Percentiles rank a stretch among this genome's conserved stretches.
phyloP scores from a whole-genome alignment of 352 stramenopile genomes.

The Pythium dissimile region DNA sequence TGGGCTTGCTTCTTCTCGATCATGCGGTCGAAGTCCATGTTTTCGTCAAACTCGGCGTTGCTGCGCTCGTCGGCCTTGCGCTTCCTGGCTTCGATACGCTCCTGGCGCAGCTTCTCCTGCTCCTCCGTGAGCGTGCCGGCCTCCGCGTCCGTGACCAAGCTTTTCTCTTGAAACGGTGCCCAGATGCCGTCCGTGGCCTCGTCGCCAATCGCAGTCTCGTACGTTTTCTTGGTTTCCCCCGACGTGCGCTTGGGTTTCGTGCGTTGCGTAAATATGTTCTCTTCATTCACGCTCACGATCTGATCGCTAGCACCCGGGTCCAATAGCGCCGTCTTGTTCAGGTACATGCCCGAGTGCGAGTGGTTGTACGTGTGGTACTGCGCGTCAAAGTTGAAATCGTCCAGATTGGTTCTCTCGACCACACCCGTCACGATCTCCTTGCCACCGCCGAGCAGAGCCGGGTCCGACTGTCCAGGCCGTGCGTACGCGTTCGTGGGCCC shows the following conservation, averaged over 20 bases:
- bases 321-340: conserved; percentile 5
- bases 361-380: conserved; percentile 83
- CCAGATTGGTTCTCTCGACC: conserved; percentile 63
- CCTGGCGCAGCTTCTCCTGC: conserved; percentile 45
- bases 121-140: conserved; percentile 47
- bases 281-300: conserved; percentile 13
- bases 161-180: conserved; percentile 60
- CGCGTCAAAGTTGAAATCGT: conserved; percentile 77
- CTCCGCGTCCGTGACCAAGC: conserved; percentile 41
- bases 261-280: conserved; percentile 25
- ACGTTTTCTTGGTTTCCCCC: conserved; percentile 24
- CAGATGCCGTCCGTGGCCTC: conserved; percentile 47
- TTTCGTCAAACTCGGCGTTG: conserved; percentile 56
- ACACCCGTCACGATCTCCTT: conserved; percentile 78
- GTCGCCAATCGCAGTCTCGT: conserved; percentile 43
- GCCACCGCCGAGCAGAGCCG: conserved; percentile 43
- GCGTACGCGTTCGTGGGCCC: conserved; percentile 33
- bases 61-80: conserved; percentile 36
- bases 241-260: neutral
- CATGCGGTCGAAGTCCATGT: conserved; percentile 86
- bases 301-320: neutral
- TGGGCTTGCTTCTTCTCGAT: conserved; percentile 84
- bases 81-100: conserved; percentile 59
- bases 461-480: conserved; percentile 23
- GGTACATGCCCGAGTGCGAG: conserved; percentile 24